Percentiles rank a stretch among this genome's conserved stretches.
Evolutionary conservation across 805 yeast species (phyloP).

Genomic region (Candida nemodendra): DNA sequence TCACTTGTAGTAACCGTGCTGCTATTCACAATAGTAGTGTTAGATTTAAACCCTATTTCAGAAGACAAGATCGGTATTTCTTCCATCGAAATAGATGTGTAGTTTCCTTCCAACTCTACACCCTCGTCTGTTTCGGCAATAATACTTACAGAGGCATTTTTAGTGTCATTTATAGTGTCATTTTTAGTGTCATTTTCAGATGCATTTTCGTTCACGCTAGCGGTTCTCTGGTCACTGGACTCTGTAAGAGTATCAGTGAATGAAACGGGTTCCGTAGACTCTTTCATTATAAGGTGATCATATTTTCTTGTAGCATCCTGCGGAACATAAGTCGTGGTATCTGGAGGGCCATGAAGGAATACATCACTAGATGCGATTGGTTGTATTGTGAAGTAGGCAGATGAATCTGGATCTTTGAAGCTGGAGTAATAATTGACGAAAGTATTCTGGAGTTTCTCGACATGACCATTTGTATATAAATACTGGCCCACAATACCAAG

Average conservation of each 20-base stretch:
- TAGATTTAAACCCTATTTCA: too few species aligned
- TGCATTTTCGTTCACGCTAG: too few species aligned
- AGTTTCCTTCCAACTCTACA: too few species aligned
- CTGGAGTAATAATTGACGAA: slow-evolving; percentile 22
- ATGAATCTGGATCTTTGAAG: slow-evolving; percentile 30
- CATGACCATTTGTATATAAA: slow-evolving; percentile 29
- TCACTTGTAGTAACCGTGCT: too few species aligned
- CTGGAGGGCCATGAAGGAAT: slow-evolving; percentile 17
- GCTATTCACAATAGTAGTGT: too few species aligned
- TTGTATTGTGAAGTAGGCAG: slow-evolving; percentile 34
- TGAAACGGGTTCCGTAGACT: slow-evolving; percentile 1
- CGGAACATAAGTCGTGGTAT: slow-evolving; percentile 20
- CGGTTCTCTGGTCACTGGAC: too few species aligned
- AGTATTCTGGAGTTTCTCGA: slow-evolving; percentile 22
- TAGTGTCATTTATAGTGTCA: not conserved
- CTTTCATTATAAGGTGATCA: slow-evolving; percentile 3
- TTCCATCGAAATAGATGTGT: too few species aligned
- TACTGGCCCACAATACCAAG: slow-evolving; percentile 29
- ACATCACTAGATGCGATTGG: slow-evolving; percentile 27
- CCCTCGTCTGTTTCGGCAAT: slow-evolving; percentile 8
- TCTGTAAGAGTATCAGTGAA: not conserved
- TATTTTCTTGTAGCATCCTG: slow-evolving; percentile 9
- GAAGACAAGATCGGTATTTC: too few species aligned
- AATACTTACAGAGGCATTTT: not conserved
- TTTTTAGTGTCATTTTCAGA: too few species aligned